phyloP scores from a whole-genome alignment of 148 eudicot species.

The Silene latifolia region DNA sequence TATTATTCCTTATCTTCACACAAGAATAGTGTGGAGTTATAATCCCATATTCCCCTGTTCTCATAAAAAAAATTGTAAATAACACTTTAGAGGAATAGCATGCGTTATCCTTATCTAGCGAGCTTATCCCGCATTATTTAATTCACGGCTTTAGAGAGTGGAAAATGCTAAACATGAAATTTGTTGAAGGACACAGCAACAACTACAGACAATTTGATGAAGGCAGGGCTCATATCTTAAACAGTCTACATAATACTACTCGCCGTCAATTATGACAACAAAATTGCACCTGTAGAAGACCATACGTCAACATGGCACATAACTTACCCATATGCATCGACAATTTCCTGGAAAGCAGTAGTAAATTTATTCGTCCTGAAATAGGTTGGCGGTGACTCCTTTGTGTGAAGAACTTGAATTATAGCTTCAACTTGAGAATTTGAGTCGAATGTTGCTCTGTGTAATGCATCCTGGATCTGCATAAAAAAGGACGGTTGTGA shows the following conservation, averaged over 20 bases:
- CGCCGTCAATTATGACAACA: neutral
- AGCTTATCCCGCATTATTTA: neutral
- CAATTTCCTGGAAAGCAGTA: constrained; percentile 77
- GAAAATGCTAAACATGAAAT: neutral
- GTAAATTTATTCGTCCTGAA: constrained; percentile 88
- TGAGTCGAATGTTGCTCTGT: constrained; percentile 70
- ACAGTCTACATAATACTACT: neutral
- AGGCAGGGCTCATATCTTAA: neutral
- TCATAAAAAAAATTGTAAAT: neutral
- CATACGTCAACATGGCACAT: constrained; percentile 5
- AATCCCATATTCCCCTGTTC: neutral
- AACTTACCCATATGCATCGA: constrained; percentile 97
- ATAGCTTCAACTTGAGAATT: constrained; percentile 94
- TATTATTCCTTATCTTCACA: neutral
- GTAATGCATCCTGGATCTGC: constrained; percentile 90
- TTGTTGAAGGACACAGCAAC: neutral
- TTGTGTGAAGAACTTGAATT: constrained; percentile 77
- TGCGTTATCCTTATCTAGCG: neutral
- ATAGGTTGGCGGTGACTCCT: constrained; percentile 90
- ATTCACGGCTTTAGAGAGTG: neutral
- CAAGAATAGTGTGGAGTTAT: neutral
- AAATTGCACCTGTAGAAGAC: neutral
- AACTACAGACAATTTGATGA: neutral
- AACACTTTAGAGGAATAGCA: neutral
- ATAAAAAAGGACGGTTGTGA: constrained; percentile 21